A percentile compares a stretch with the other conserved stretches of the same genome.
Evolutionary conservation across 169 alveolate genomes (phyloP).

Genomic region (Cryptosporidium parvum): DNA sequence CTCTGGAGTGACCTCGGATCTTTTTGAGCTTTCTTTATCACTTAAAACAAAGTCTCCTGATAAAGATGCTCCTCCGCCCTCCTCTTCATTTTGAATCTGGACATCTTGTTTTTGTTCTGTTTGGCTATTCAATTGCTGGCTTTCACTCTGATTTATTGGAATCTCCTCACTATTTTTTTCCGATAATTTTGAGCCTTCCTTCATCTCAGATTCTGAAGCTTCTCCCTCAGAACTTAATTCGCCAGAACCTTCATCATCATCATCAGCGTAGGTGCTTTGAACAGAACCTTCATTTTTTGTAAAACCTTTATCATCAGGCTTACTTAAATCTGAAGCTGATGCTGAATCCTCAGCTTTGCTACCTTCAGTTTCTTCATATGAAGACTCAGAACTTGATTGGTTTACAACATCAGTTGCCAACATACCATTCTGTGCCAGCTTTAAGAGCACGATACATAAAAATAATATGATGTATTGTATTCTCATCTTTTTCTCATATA

Average conservation of each 20-base stretch:
- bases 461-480: background rate
- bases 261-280: constrained; percentile 66
- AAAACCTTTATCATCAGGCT: background rate
- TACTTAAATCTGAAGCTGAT: background rate
- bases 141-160: background rate
- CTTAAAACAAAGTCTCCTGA: constrained; percentile 26
- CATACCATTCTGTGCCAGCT: background rate
- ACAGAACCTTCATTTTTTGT: constrained; percentile 18
- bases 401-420: constrained; percentile 7
- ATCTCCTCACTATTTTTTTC: background rate
- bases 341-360: background rate
- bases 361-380: constrained; percentile 1
- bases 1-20: constrained; percentile 9
- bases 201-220: constrained; percentile 14
- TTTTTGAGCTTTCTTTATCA: background rate
- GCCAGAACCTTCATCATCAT: constrained; percentile 48
- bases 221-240: constrained; percentile 59
- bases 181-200: background rate
- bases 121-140: background rate
- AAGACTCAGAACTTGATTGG: constrained; percentile 25
- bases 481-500: background rate
- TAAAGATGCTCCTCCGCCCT: constrained; percentile 18
- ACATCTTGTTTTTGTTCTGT: background rate
- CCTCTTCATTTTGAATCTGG: background rate
- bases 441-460: background rate